Percentiles rank a stretch among this genome's conserved stretches.
Conservation (phyloP, 31 red algal genomes). For the Odonthalia washingtoniensis region DNA sequence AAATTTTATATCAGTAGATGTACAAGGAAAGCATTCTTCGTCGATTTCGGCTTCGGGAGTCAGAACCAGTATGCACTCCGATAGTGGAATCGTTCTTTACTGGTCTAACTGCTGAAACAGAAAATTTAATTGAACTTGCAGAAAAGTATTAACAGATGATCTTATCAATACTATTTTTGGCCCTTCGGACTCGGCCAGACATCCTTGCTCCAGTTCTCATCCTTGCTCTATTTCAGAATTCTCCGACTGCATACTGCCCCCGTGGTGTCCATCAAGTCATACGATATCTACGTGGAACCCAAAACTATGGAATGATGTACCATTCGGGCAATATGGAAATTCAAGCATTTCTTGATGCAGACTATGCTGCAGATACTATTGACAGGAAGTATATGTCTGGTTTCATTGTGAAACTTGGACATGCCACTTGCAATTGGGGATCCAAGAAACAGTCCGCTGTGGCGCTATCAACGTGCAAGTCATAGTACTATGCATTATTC, state of each 20-base stretch:
- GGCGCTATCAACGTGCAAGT: slow-evolving; percentile 29
- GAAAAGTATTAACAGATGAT: slow-evolving; percentile 35
- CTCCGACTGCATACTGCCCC: slow-evolving; percentile 10
- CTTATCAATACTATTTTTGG: slow-evolving; percentile 32
- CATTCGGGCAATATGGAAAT: neutral
- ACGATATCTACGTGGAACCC: slow-evolving; percentile 17
- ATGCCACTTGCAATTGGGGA: neutral
- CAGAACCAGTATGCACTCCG: neutral
- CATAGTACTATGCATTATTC: slow-evolving; percentile 29
- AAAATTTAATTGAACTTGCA: neutral
- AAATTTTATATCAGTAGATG: neutral
- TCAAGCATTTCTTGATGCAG: slow-evolving; percentile 30
- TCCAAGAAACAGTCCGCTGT: slow-evolving; percentile 22
- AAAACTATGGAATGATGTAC: slow-evolving; percentile 1
- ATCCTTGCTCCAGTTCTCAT: slow-evolving; percentile 36
- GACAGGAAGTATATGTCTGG: slow-evolving; percentile 58
- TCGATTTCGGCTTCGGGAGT: slow-evolving; percentile 8
- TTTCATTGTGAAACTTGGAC: slow-evolving; percentile 21
- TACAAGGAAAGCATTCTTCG: slow-evolving; percentile 19
- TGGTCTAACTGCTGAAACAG: neutral
- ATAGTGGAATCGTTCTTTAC: slow-evolving; percentile 42
- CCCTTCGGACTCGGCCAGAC: slow-evolving; percentile 27
- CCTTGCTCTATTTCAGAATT: slow-evolving; percentile 26
- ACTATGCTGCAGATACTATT: slow-evolving; percentile 33
- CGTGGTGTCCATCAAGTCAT: slow-evolving; percentile 24